A percentile compares a stretch with the other conserved stretches of the same genome.
Evolutionary conservation across 1,284 basidiomycete species (phyloP).

Genomic region (Pulveroboletus sp.): DNA sequence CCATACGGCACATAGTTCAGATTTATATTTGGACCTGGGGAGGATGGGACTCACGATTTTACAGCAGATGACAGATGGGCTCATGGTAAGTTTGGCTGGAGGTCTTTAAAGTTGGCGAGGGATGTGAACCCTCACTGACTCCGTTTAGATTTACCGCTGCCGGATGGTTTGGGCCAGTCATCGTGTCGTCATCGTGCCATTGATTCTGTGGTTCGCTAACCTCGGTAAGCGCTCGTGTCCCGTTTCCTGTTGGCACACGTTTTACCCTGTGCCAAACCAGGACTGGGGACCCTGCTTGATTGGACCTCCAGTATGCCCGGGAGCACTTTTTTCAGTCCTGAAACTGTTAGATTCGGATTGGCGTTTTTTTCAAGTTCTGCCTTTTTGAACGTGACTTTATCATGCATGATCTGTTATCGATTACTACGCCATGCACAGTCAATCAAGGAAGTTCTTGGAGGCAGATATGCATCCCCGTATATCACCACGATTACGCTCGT

Average conservation of each 20-base stretch:
- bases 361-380: neutral
- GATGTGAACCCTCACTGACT: no score
- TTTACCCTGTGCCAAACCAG: neutral
- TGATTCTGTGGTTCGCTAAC: neutral
- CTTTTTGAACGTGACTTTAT: neutral
- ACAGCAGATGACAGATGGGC: slow-evolving; percentile 1
- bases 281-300: neutral
- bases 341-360: neutral
- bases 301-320: neutral
- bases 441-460: neutral
- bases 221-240: neutral
- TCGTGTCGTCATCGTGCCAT: neutral
- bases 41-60: neutral
- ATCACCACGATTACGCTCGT: neutral
- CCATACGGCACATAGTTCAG: neutral
- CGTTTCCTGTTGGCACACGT: neutral
- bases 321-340: neutral
- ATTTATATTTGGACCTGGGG: neutral
- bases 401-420: neutral
- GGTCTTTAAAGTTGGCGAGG: no score
- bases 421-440: neutral
- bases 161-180: neutral
- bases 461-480: neutral
- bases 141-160: neutral
- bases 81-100: slow-evolving; percentile 3